These are phyloP conservation scores for Septoria petroselini DNA, from an alignment of 2,329 filamentous ascomycete species.

Conservation along the genomic window DNA sequence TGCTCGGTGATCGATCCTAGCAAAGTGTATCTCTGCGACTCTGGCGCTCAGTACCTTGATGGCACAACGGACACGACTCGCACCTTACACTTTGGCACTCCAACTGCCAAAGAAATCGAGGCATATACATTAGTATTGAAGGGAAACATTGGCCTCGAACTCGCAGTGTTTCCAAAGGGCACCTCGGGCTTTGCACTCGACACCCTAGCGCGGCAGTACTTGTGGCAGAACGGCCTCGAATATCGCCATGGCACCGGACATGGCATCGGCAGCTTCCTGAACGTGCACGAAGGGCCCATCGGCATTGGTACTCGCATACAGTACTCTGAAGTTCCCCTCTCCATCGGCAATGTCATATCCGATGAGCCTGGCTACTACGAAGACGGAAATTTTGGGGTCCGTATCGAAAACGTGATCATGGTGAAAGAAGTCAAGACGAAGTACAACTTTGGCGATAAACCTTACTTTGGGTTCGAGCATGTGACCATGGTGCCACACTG, in stretches of 20 bases:
- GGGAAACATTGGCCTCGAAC: slow-evolving; percentile 85
- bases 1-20: slow-evolving; percentile 82
- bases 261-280: slow-evolving; percentile 89
- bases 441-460: slow-evolving; percentile 87
- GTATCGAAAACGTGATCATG: slow-evolving; percentile 94
- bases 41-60: slow-evolving; percentile 91
- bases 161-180: slow-evolving; percentile 86
- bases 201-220: slow-evolving; percentile 78
- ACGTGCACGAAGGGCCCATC: slow-evolving; percentile 96
- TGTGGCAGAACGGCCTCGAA: slow-evolving; percentile 91
- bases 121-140: slow-evolving; percentile 83
- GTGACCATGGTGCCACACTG: slow-evolving; percentile 97
- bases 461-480: slow-evolving; percentile 91
- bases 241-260: slow-evolving; percentile 97
- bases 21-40: slow-evolving; percentile 91
- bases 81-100: slow-evolving; percentile 85
- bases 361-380: slow-evolving; percentile 97
- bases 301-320: slow-evolving; percentile 90
- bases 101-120: slow-evolving; percentile 77
- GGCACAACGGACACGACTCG: slow-evolving; percentile 95
- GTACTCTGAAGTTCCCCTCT: slow-evolving; percentile 84
- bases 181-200: slow-evolving; percentile 93
- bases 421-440: slow-evolving; percentile 84
- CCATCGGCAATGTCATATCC: slow-evolving; percentile 91
- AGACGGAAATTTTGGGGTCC: slow-evolving; percentile 88